Evolutionary conservation across 495 filamentous ascomycete species (phyloP), one percentile per base, ranked within the genome.

Genomic region (Penicillium arizonense): DNA sequence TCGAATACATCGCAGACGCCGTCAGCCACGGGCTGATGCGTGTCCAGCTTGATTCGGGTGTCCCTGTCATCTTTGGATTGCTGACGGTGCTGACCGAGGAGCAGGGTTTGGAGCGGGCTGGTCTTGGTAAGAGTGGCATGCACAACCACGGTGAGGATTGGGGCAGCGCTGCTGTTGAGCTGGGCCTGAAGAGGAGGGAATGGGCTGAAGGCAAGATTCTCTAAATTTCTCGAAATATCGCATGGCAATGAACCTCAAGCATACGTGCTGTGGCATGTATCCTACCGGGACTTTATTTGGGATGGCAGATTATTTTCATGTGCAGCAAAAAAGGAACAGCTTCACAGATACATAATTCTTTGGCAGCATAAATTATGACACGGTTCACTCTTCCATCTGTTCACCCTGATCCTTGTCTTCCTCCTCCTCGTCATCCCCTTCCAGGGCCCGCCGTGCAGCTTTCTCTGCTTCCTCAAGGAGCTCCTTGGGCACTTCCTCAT

Each of bases 1-100:
- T 97, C 61, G 92, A 98, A 71, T 96, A 97, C 68, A 97, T 97
- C 53, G 78, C 92, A n/a, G 91, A 96, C 54, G 85, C 89, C 34
- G 90, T 93, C 18, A 88, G 84, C 16, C 88, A 94, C 36, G 94
- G 91, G 9, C 76, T 98, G 57, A 98, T 98, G 94, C 86, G 88
- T 47, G 85, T 98, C 47, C 90, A 94, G 59, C 73, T 97, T 24
- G 93, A 97, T 67, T 82, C 83, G 12, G 89, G 89, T 13, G 80
- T 93, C 26, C 94, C 94, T 18, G 86, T 98, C 42, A 82, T 97
- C 38, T 96, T 98, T 69, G 94, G 94, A 2, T 77, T 98, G 52
- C 76, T 98, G 64, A 98, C 94, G 30, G 85, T 96, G 35, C 71
- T 98, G 53, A 89, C 66, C 37, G 92, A 97, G 65, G 86, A 93